Conservation (phyloP, 1,284 basidiomycete genomes). For the Ceratobasidium sp. region DNA sequence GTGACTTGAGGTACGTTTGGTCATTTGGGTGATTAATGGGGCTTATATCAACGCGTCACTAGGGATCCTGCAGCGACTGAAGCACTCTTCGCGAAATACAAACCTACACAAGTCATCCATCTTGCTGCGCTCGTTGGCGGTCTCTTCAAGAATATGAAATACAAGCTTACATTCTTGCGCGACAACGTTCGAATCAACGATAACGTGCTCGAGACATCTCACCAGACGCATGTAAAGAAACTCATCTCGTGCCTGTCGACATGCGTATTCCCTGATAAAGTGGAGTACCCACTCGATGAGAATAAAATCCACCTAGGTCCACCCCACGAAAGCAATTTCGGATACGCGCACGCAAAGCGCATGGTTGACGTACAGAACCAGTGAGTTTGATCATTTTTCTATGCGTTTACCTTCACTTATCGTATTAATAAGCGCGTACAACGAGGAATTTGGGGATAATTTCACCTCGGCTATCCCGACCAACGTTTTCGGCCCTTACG, state of each 20-base stretch:
- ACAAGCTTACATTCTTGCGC: constrained; percentile 89
- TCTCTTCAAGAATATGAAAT: constrained; percentile 91
- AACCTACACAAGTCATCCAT: constrained; percentile 93
- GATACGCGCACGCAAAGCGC: constrained; percentile 93
- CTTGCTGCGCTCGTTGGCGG: constrained; percentile 90
- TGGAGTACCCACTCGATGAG: constrained; percentile 87
- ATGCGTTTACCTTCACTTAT: not conserved
- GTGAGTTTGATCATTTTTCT: constrained; percentile 62
- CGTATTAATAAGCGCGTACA: constrained; percentile 77
- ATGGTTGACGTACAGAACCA: constrained; percentile 94
- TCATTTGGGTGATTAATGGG: not conserved
- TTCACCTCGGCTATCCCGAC: constrained; percentile 95
- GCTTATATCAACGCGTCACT: constrained; percentile 43
- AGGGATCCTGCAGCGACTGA: constrained; percentile 76
- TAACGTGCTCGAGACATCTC: constrained; percentile 82
- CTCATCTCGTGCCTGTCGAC: constrained; percentile 90
- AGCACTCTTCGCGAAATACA: constrained; percentile 85
- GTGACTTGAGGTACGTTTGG: constrained; percentile 75
- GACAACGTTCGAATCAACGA: constrained; percentile 94
- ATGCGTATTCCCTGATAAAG: constrained; percentile 89
- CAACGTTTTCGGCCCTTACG: constrained; percentile 88
- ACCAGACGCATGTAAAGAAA: constrained; percentile 75
- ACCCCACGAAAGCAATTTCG: constrained; percentile 91
- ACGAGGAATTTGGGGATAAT: constrained; percentile 90
- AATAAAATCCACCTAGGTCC: constrained; percentile 88